These are phyloP conservation scores for Paratinospora sagittata DNA, from an alignment of 164 flowering plant species.

Conservation along the genomic window DNA sequence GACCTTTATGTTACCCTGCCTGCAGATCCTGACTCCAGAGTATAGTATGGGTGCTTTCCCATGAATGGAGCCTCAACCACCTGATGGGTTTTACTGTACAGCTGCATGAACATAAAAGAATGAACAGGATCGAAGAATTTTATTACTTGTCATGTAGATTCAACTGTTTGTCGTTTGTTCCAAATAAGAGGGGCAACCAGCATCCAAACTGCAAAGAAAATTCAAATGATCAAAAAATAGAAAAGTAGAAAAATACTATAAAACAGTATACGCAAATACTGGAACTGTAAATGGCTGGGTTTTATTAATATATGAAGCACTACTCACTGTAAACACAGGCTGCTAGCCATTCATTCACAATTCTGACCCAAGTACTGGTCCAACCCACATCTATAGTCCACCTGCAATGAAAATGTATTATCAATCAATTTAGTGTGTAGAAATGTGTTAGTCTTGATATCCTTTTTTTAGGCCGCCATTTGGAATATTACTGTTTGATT, in stretches of 20 bases:
- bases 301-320: neutral
- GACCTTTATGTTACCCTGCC: neutral
- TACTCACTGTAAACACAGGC: conserved; percentile 78
- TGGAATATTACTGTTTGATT: too few species aligned
- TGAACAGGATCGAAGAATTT: neutral
- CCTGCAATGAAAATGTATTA: conserved; percentile 31
- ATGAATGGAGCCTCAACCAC: neutral
- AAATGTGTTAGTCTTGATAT: neutral
- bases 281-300: neutral
- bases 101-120: neutral
- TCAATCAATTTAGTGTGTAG: neutral
- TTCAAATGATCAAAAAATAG: neutral
- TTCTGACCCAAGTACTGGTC: conserved; percentile 94
- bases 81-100: neutral
- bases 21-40: neutral
- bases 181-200: conserved; percentile 57
- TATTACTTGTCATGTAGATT: conserved; percentile 17
- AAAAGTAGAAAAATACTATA: neutral
- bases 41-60: neutral
- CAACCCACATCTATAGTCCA: conserved; percentile 96
- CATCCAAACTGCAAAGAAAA: conserved; percentile 64
- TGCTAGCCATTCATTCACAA: conserved; percentile 85
- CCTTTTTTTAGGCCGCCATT: too few species aligned
- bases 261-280: neutral
- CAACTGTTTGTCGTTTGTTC: conserved; percentile 37